These are phyloP conservation scores for Phlyctochytrium bullatum DNA, from an alignment of 192 early-diverging fungal species.

Conservation along the genomic window DNA sequence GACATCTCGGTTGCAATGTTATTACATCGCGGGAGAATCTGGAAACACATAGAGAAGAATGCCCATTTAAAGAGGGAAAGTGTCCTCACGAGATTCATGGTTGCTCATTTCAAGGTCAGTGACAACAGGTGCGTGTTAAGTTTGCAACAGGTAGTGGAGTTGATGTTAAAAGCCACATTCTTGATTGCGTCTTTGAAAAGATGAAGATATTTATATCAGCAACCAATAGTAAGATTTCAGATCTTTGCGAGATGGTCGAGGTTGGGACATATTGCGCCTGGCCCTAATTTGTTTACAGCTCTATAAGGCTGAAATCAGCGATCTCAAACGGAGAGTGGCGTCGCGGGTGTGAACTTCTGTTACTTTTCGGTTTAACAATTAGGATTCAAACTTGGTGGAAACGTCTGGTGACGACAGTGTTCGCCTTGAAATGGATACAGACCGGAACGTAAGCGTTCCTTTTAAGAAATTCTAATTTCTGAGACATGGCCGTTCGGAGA, in stretches of 20 bases:
- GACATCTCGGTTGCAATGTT: constrained; percentile 48
- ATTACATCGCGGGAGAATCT: constrained; percentile 48
- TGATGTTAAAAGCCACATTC: constrained; percentile 37
- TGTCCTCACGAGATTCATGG: constrained; percentile 49
- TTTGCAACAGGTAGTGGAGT: constrained; percentile 34
- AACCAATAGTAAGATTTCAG: constrained; percentile 27
- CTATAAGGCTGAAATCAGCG: background rate
- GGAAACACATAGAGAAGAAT: constrained; percentile 44
- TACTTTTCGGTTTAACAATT: background rate
- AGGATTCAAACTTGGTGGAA: background rate
- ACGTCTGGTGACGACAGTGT: background rate
- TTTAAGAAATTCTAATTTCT: constrained; percentile 9
- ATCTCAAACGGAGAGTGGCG: constrained; percentile 15
- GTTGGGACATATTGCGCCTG: background rate
- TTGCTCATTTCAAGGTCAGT: constrained; percentile 44
- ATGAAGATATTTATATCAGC: constrained; percentile 47
- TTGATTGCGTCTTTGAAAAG: constrained; percentile 51
- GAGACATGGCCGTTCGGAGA: constrained; percentile 50
- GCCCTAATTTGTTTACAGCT: background rate
- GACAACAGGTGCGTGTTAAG: too few species aligned
- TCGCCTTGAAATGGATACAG: background rate
- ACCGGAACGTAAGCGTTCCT: background rate
- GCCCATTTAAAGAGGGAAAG: constrained; percentile 41
- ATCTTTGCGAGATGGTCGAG: constrained; percentile 7
- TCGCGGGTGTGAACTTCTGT: too few species aligned